Evolutionary conservation across 2,329 filamentous ascomycete genomes (phyloP), one percentile per base, ranked within the genome.

Genomic region (Pseudogymnoascus sp.): DNA sequence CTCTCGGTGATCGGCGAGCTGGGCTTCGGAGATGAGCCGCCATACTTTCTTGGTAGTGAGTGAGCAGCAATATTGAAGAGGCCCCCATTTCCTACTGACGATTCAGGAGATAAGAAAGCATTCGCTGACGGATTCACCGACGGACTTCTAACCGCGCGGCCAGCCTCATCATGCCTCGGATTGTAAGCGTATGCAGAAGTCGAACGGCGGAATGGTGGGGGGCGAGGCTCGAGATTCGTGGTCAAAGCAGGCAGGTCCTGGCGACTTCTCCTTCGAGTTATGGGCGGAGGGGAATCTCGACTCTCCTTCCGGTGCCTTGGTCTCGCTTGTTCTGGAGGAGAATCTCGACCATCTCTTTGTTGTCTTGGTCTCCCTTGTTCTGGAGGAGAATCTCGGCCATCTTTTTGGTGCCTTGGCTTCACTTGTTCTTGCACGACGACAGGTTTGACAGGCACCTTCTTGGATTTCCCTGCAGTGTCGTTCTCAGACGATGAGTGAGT

Each of bases 161-260:
- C 29, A 74, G 42, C 63, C 11, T 69, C 68, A 11, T 64, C 18
- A 47, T 70, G 67, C 57, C 60, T 67, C 1, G 68, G 62, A n/a
- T 62, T 64, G 3, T 42, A 62, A 34, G 67, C 60, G 62, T 65
- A 71, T 12, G 69, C 68, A 7, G 72, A 73, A 23, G 69, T 64
- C 64, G 68, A 73, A 65, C 71, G 68, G 63, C 69, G 62, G 47
- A 68, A 73, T 61, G 71, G 65, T 36, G 71, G 71, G 23, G 71
- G 66, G n/a, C 71, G 69, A 67, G 68, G 66, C 12, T 68, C 68
- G 6, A 73, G 64, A 62, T 73, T 72, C 5, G 72, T 73, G 45
- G 73, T 67, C n/a, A 73, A 63, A 14, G 64, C 63, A 40, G 72
- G 72, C 39, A 74, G 66, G 62, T 74, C 72, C 47, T 72, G 70